Percentiles rank a stretch among this genome's conserved stretches.
Evolutionary conservation across 2,329 filamentous ascomycete genomes (phyloP).

Genomic region (Triangularia verruculosa): DNA sequence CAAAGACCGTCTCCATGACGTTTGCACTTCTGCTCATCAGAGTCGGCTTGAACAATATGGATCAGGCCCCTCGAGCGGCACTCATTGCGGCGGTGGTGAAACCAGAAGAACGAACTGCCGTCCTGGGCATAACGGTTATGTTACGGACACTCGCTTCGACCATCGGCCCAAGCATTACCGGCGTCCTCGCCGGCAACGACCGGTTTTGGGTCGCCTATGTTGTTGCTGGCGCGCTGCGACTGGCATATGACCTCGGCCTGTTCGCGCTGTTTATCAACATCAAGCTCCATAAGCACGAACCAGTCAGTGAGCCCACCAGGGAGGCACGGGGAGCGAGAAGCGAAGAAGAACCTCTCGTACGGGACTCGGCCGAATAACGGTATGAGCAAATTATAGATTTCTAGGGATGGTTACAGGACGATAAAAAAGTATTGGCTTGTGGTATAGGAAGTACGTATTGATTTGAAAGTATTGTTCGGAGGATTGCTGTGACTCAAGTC

Average conservation of each 20-base stretch:
- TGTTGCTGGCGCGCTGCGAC: constrained; percentile 49
- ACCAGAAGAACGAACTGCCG: constrained; percentile 63
- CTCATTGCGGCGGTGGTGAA: constrained; percentile 66
- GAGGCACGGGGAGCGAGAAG: neutral
- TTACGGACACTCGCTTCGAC: constrained; percentile 58
- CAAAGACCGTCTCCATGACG: constrained; percentile 48
- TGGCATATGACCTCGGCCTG: constrained; percentile 58
- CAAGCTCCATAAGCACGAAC: constrained; percentile 40
- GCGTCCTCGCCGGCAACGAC: constrained; percentile 49
- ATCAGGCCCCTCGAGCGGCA: constrained; percentile 63
- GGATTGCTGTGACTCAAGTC: neutral
- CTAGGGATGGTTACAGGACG: neutral
- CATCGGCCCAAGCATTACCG: constrained; percentile 53
- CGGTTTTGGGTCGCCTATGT: constrained; percentile 63
- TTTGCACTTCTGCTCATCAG: constrained; percentile 57
- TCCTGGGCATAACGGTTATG: constrained; percentile 66
- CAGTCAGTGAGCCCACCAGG: neutral
- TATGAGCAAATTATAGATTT: neutral
- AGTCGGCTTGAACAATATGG: constrained; percentile 64
- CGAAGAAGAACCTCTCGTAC: neutral
- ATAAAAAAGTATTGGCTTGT: neutral
- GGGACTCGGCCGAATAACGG: neutral
- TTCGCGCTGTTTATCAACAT: constrained; percentile 59
- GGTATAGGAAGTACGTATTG: neutral
- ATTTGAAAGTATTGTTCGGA: neutral